Evolutionary conservation across 805 yeast species (phyloP), one percentile per base, ranked within the genome.

Genomic region (Yarrowia keelungensis): DNA sequence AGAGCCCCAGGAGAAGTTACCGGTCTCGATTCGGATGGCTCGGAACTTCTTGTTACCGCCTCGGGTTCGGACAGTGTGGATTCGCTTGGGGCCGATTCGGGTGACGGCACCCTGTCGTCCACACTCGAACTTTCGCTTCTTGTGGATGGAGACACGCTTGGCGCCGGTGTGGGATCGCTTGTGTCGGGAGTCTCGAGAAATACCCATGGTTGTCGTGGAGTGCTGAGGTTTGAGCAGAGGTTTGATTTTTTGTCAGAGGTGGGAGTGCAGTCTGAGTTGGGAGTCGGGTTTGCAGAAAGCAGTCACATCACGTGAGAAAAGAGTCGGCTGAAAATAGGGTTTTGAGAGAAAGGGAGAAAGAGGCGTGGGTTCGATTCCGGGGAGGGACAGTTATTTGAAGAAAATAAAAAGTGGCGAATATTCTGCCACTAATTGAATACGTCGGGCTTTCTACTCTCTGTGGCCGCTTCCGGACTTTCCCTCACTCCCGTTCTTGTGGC

Each of bases 161-260:
- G 99, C 99, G 90, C 99, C 99, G 82, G 99, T 93, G 85, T 96
- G 97, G 80, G 98, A 86, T 86, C 99, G 96, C 91, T 94, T 94
- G 93, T 95, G 99, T 87, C 98, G 97, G 85, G 99, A 94, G 89
- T 95, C 98, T 89, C 99, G 94, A 85, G 98, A 92, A 90, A 94
- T 94, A 93, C 99, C 98, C 99, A 94, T 94, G 84, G 83, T 90
- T 69, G 67, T 47, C 54, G 56, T 62, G 54, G 67, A 59, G 65
- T 59, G 65, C 51, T 59, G 65, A 59, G 65, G n/a, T 15, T 59
- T 43, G 51, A 51, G 35, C 51, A 42, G 65, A 59, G 51, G 50
- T 59, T 58, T 59, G 65, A 59, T 43, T 59, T 59, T 59, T 59
- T 59, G 65, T 59, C 65, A 59, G 65, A 59, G 65, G 65, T 35